These are phyloP conservation scores for Ambrosia hybrid DNA, from an alignment of 140 eudicot genomes.

Conservation along the genomic window DNA sequence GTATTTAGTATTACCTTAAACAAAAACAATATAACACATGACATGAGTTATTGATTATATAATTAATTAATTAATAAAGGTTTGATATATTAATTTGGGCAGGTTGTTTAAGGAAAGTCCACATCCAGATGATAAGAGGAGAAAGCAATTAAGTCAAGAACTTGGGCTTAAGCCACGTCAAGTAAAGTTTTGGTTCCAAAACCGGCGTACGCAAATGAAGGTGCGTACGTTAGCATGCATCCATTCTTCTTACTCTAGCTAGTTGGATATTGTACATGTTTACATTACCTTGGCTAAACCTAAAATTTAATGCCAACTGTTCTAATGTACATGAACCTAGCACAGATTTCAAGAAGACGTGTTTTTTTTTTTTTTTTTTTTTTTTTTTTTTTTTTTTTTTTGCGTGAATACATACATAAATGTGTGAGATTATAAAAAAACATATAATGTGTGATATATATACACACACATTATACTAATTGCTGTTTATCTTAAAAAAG, in stretches of 20 bases:
- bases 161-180: constrained; percentile 94
- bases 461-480: too few species aligned
- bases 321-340: constrained; percentile 27
- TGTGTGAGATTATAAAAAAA: too few species aligned
- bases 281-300: constrained; percentile 40
- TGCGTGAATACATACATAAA: neutral
- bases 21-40: neutral
- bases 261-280: constrained; percentile 16
- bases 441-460: too few species aligned
- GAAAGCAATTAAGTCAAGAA: constrained; percentile 83
- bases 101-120: constrained; percentile 96
- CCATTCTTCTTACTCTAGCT: neutral
- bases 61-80: neutral
- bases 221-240: constrained; percentile 53
- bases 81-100: neutral
- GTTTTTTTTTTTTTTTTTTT: neutral
- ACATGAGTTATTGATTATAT: neutral
- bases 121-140: constrained; percentile 96
- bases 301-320: constrained; percentile 41
- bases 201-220: constrained; percentile 97
- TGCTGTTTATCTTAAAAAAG: neutral
- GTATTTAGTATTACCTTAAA: neutral
- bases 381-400: too few species aligned
- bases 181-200: constrained; percentile 98
- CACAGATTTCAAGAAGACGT: constrained; percentile 41